Evolutionary conservation across 805 yeast species (phyloP).

Genomic region (Pichia rugopelliculosa): DNA sequence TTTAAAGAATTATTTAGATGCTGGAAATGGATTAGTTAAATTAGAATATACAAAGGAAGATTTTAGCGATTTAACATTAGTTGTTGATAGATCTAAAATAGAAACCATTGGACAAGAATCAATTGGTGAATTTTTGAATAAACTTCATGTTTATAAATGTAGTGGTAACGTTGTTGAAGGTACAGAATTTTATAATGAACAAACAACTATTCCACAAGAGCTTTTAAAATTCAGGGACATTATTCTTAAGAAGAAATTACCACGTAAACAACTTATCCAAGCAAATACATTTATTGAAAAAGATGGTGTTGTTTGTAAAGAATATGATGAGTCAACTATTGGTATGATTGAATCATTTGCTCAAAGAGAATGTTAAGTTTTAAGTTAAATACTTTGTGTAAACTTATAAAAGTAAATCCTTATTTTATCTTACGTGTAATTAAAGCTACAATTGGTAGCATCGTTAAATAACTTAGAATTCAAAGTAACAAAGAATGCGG

Average conservation of each 20-base stretch:
- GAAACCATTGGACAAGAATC: conserved; percentile 65
- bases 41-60: conserved; percentile 42
- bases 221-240: conserved; percentile 58
- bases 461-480: too few species aligned
- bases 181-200: conserved; percentile 50
- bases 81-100: conserved; percentile 55
- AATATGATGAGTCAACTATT: conserved; percentile 62
- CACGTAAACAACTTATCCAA: conserved; percentile 80
- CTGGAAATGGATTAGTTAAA: conserved; percentile 51
- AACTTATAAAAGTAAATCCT: background rate
- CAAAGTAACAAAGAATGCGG: too few species aligned
- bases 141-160: conserved; percentile 72
- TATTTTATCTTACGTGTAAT: too few species aligned
- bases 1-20: conserved; percentile 62
- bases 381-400: background rate
- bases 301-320: conserved; percentile 47
- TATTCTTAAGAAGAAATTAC: conserved; percentile 65
- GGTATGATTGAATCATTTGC: conserved; percentile 77
- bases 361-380: conserved; percentile 46
- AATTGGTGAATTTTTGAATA: conserved; percentile 60
- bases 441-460: too few species aligned
- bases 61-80: conserved; percentile 53
- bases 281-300: conserved; percentile 54
- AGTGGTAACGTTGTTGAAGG: conserved; percentile 69
- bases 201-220: conserved; percentile 61